These are phyloP conservation scores for Mycena maculata DNA, from an alignment of 768 basidiomycete species.

Conservation along the genomic window DNA sequence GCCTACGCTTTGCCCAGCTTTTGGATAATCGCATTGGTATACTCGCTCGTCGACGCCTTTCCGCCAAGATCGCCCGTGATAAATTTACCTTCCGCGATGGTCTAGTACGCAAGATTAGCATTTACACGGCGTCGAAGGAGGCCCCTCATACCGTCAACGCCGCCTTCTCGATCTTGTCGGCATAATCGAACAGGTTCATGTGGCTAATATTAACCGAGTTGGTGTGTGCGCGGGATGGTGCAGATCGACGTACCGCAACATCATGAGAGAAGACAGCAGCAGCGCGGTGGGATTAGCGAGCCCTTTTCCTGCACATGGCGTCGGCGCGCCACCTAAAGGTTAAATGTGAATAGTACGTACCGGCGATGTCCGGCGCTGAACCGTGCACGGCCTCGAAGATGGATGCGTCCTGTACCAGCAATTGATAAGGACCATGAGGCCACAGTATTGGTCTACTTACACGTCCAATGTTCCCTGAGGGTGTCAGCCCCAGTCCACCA, in stretches of 20 bases:
- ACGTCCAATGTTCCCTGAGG: conserved; percentile 96
- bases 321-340: conserved; percentile 19
- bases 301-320: conserved; percentile 71
- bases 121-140: conserved; percentile 9
- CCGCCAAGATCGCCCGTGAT: conserved; percentile 98
- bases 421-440: conserved; percentile 32
- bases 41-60: conserved; percentile 89
- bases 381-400: conserved; percentile 99
- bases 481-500: conserved; percentile 96
- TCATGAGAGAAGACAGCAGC: conserved; percentile 95
- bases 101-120: conserved; percentile 59
- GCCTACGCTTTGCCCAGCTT: conserved; percentile 59
- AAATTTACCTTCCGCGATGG: conserved; percentile 94
- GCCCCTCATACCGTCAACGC: conserved; percentile 78
- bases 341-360: conserved; percentile 50
- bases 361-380: conserved; percentile 99
- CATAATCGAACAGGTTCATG: conserved; percentile 89
- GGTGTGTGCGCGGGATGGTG: conserved; percentile 29
- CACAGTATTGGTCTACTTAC: conserved; percentile 55
- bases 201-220: conserved; percentile 64
- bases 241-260: conserved; percentile 78
- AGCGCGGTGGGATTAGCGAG: conserved; percentile 99
- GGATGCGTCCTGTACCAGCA: conserved; percentile 81
- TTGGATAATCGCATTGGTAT: conserved; percentile 86
- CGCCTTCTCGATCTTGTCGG: conserved; percentile 92